A percentile compares a stretch with the other conserved stretches of the same genome.
phyloP scores from a whole-genome alignment of 257 asterid genomes.

The Rubia yunnanensis region DNA sequence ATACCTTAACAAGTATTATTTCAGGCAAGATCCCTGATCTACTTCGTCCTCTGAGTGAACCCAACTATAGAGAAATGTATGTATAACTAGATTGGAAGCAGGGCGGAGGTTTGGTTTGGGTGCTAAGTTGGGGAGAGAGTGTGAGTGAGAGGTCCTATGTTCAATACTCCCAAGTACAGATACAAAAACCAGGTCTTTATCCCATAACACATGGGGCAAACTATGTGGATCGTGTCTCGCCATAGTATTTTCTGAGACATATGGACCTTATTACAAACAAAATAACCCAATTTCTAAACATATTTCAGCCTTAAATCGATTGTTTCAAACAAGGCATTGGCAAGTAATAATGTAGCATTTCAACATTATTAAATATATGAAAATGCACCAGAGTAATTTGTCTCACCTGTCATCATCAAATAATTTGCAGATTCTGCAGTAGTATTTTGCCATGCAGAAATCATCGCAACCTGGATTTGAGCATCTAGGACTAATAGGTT shows the following conservation, averaged over 20 bases:
- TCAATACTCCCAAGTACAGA: neutral
- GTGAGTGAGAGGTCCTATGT: neutral
- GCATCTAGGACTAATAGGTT: slow-evolving; percentile 54
- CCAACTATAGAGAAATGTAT: neutral
- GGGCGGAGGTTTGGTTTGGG: neutral
- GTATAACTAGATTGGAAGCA: neutral
- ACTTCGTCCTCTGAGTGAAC: neutral
- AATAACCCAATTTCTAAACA: neutral
- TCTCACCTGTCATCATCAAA: slow-evolving; percentile 75
- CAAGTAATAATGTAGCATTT: neutral
- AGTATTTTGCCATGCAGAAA: slow-evolving; percentile 76
- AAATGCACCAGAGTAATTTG: slow-evolving; percentile 9
- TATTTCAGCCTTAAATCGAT: neutral
- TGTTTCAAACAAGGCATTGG: neutral
- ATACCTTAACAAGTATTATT: neutral
- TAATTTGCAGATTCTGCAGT: slow-evolving; percentile 68
- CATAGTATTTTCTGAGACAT: no score
- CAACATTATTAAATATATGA: neutral
- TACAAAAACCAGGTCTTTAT: neutral
- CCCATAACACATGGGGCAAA: no score
- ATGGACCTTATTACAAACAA: no score
- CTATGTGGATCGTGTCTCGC: no score
- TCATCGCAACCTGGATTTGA: slow-evolving; percentile 40
- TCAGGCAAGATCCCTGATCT: neutral
- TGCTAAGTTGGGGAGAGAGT: neutral